phyloP scores from a whole-genome alignment of 75 land plant species.

The Picea sitchensis region DNA sequence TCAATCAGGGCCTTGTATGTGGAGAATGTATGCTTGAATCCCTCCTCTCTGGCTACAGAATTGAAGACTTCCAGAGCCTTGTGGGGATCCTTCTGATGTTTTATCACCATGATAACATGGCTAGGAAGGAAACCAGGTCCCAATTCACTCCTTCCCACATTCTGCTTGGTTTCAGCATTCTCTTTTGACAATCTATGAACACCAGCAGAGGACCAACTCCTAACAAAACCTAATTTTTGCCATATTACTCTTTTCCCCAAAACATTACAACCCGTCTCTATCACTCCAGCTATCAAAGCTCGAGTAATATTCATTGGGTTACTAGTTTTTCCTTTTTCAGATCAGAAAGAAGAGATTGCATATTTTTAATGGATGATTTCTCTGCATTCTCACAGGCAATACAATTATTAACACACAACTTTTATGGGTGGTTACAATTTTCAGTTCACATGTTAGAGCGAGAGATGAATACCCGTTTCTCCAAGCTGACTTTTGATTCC shows the following conservation, averaged over 20 bases:
- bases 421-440: too few relatives aligned
- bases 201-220: background rate
- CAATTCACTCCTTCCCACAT: slow-evolving; percentile 10
- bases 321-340: too few relatives aligned
- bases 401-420: too few relatives aligned
- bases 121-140: slow-evolving; percentile 33
- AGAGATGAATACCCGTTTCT: too few relatives aligned
- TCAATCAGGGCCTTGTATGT: slow-evolving; percentile 60
- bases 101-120: slow-evolving; percentile 53
- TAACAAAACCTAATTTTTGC: background rate
- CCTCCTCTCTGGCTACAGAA: slow-evolving; percentile 36
- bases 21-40: slow-evolving; percentile 48
- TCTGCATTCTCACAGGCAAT: too few relatives aligned
- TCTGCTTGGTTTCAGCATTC: background rate
- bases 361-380: too few relatives aligned
- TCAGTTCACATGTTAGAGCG: too few relatives aligned
- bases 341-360: too few relatives aligned
- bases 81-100: slow-evolving; percentile 48
- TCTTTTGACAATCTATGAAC: background rate
- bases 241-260: background rate
- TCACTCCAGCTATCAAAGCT: too few relatives aligned
- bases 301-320: too few relatives aligned
- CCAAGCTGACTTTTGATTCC: too few relatives aligned
- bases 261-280: background rate
- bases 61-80: slow-evolving; percentile 61